phyloP scores from a whole-genome alignment of 1,139 yeast species.

The Sugiyamaella sp. region DNA sequence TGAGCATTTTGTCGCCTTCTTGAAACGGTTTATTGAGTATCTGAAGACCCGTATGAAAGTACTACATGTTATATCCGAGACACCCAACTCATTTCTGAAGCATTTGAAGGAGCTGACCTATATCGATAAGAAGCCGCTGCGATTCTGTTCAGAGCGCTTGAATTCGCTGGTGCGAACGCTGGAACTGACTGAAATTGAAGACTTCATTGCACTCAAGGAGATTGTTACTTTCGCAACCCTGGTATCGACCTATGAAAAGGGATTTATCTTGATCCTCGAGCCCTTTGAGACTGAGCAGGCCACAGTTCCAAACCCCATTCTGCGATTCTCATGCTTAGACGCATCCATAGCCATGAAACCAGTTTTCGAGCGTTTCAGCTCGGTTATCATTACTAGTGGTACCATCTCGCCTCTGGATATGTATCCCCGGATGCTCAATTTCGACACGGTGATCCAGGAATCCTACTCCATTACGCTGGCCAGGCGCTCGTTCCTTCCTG shows the following conservation, averaged over 20 bases:
- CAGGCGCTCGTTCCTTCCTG: constrained; percentile 87
- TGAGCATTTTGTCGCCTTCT: constrained; percentile 91
- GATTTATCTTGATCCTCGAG: constrained; percentile 87
- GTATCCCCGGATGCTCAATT: constrained; percentile 97
- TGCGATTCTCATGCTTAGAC: constrained; percentile 91
- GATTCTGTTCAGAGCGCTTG: constrained; percentile 89
- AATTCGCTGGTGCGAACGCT: constrained; percentile 86
- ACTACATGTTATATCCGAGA: constrained; percentile 92
- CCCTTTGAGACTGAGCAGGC: constrained; percentile 98
- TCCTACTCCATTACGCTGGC: constrained; percentile 96
- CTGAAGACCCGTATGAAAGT: constrained; percentile 97
- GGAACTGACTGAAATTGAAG: constrained; percentile 87
- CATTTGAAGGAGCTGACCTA: constrained; percentile 92
- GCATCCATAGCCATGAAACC: constrained; percentile 98
- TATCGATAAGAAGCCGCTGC: constrained; percentile 85
- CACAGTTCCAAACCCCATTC: constrained; percentile 96
- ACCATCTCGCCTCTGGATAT: constrained; percentile 97
- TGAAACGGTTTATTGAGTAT: constrained; percentile 91
- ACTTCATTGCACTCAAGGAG: constrained; percentile 88
- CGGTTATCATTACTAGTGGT: constrained; percentile 95
- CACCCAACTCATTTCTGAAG: constrained; percentile 88
- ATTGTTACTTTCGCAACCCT: constrained; percentile 96
- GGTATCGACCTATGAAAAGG: constrained; percentile 91
- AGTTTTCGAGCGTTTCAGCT: constrained; percentile 89
- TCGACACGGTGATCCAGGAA: constrained; percentile 91